phyloP scores from a whole-genome alignment of 495 filamentous ascomycete genomes.

The Astrocystis sublimbata region DNA sequence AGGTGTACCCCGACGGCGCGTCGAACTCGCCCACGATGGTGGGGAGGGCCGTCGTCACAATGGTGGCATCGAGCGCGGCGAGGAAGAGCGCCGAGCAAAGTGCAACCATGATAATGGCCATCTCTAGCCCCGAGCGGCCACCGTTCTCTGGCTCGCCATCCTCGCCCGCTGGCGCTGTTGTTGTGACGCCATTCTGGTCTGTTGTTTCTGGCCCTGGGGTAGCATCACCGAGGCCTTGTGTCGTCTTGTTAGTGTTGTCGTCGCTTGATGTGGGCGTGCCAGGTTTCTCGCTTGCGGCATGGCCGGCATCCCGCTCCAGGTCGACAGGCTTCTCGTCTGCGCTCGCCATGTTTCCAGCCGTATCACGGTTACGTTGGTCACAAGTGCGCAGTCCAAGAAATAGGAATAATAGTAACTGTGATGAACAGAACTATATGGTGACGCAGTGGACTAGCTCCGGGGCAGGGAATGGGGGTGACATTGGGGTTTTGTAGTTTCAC shows the following conservation, averaged over 20 bases:
- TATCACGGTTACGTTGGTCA: background rate
- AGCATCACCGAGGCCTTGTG: background rate
- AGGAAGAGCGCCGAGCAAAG: constrained; percentile 56
- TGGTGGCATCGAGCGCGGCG: constrained; percentile 53
- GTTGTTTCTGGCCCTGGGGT: background rate
- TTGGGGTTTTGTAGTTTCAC: constrained; percentile 4
- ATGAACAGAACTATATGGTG: no score
- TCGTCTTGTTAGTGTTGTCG: background rate
- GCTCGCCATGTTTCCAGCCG: background rate
- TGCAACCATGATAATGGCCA: constrained; percentile 38
- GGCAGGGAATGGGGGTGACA: background rate
- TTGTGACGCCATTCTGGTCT: background rate
- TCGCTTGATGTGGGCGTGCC: constrained; percentile 3
- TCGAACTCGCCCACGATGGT: constrained; percentile 64
- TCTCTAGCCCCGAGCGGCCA: constrained; percentile 13
- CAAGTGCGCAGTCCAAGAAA: background rate
- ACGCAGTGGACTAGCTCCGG: no score
- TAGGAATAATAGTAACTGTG: no score
- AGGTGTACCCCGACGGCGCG: constrained; percentile 68
- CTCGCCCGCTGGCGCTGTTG: background rate
- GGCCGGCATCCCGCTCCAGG: constrained; percentile 11
- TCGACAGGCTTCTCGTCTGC: constrained; percentile 11
- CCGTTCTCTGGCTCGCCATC: background rate
- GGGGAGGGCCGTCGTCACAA: constrained; percentile 49
- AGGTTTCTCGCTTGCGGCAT: background rate